phyloP scores from a whole-genome alignment of 176 grass and related monocot genomes.

The Aegilops bicornis region DNA sequence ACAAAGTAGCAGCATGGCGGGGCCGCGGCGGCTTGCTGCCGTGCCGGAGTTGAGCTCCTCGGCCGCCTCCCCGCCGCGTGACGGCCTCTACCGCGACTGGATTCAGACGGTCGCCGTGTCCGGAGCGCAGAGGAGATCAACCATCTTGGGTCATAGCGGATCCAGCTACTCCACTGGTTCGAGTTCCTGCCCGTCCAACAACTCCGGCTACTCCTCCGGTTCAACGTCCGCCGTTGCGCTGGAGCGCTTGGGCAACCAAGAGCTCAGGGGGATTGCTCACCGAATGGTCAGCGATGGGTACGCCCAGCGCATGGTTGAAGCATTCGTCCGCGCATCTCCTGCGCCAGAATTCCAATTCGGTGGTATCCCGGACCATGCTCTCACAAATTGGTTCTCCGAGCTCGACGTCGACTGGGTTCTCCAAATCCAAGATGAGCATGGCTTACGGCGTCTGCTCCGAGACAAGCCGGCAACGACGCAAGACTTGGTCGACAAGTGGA shows the following conservation, averaged over 20 bases:
- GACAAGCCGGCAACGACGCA: not conserved
- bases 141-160: not conserved
- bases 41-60: not conserved
- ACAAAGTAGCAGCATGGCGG: too few relatives aligned
- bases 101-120: not conserved
- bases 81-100: not conserved
- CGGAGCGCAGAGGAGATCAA: not conserved
- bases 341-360: too few relatives aligned
- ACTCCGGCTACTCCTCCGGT: not conserved
- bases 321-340: not conserved
- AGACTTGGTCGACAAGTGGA: not conserved
- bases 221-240: not conserved
- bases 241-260: not conserved
- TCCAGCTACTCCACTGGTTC: not conserved
- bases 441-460: not conserved
- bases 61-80: not conserved
- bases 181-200: not conserved
- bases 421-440: not conserved
- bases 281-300: not conserved
- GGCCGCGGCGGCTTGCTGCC: too few relatives aligned
- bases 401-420: not conserved
- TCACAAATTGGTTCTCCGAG: not conserved
- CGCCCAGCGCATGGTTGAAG: not conserved
- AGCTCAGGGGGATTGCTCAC: not conserved
- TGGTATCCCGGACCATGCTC: not conserved